Conservation (phyloP, 306 rosid genomes). For the Parietaria judaica region DNA sequence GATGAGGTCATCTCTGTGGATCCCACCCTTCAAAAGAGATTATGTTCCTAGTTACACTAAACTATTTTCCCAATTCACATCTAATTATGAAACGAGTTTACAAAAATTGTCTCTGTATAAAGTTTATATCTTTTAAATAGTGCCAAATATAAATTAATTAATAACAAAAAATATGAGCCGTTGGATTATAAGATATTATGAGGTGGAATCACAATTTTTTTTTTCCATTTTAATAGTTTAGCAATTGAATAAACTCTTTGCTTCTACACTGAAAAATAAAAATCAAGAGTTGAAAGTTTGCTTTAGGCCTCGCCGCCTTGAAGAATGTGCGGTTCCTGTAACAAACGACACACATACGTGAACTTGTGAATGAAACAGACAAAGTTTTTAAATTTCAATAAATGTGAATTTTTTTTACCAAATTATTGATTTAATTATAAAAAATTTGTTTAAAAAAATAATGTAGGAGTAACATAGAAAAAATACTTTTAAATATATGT, state of each 20-base stretch:
- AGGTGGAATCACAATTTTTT: not conserved
- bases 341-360: too few relatives aligned
- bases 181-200: not conserved
- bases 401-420: too few relatives aligned
- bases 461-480: too few relatives aligned
- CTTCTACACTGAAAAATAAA: constrained; percentile 9
- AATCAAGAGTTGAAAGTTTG: constrained; percentile 10
- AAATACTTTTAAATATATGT: too few relatives aligned
- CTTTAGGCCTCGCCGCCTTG: constrained; percentile 25
- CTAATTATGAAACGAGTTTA: not conserved
- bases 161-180: not conserved
- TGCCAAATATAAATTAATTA: not conserved
- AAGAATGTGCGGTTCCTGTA: not conserved
- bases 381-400: too few relatives aligned
- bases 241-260: constrained; percentile 25
- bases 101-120: not conserved
- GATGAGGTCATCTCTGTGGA: constrained; percentile 34
- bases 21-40: constrained; percentile 22
- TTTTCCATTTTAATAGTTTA: not conserved
- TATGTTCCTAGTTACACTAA: constrained; percentile 26
- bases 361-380: too few relatives aligned
- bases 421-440: too few relatives aligned
- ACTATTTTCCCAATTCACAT: constrained; percentile 17
- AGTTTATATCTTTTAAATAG: not conserved
- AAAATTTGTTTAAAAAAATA: too few relatives aligned